Evolutionary conservation across 2,329 filamentous ascomycete species (phyloP), one percentile per base, ranked within the genome.

Genomic region (Fusarium goolgardi): DNA sequence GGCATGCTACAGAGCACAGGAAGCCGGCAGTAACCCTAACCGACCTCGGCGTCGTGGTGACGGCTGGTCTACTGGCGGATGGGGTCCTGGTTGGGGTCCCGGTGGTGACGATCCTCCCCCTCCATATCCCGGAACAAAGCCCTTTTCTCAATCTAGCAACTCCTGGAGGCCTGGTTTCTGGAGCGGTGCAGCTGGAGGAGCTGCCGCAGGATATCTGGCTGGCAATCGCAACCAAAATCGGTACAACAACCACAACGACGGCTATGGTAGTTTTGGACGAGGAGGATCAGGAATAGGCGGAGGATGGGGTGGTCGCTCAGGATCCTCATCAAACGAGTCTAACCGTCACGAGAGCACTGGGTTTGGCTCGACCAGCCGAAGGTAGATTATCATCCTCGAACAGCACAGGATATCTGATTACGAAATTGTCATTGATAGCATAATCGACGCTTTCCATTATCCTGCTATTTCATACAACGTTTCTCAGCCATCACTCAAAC

Each of bases 81-180:
- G 80, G 71, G 75, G 74, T 23, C 78, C 78, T 13, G 76, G 75
- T 12, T 77, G 78, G 69, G 79, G 77, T 6, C 75, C 79, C 25
- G 80, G 81, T 5, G 75, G 80, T 56, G 82, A 87, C 46, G 82
- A 86, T 25, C 86, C 86, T 31, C 86, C 86, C 39, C 86, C 86
- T 39, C 78, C 75, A 5, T 79, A 80, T 63, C 78, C 77, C 2
- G 78, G 79, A 11, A 76, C 77, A 2, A 84, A 84, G 55, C 77
- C 77, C 9, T 71, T 66, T 20, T 71, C 66, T 21, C 62, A 62
- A 39, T 62, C 71, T 60, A 78, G 85, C 64, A 82, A 86, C 64
- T 82, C 83, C 2, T 93, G 90, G 90, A 83, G 84, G 50, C 91
- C 91, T 7, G 91, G 91, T 2, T 93, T 94, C 78, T 94, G 91